Percentiles rank a stretch among this genome's conserved stretches.
Evolutionary conservation across 768 basidiomycete genomes (phyloP).

Genomic region (Leucosporidium creatinivorum): DNA sequence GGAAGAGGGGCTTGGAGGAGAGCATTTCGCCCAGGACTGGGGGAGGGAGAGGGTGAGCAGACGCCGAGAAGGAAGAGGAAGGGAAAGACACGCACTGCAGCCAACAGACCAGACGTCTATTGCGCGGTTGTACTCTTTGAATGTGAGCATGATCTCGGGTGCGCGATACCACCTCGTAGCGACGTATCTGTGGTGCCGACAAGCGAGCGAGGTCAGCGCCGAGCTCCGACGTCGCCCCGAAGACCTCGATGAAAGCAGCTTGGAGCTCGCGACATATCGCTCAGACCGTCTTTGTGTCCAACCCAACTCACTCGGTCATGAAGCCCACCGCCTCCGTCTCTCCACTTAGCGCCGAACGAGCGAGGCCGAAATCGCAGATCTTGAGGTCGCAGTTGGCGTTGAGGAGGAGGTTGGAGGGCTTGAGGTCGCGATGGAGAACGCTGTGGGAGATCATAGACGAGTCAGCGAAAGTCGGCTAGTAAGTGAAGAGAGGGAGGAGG

Average conservation of each 20-base stretch:
- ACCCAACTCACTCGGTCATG: constrained; percentile 60
- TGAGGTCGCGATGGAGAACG: constrained; percentile 54
- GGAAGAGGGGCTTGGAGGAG: constrained; percentile 73
- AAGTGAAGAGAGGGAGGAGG: not conserved
- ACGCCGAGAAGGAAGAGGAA: constrained; percentile 47
- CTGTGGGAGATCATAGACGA: not conserved
- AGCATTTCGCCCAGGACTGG: constrained; percentile 52
- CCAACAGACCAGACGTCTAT: constrained; percentile 42
- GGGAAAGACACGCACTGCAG: constrained; percentile 34
- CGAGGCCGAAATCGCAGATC: constrained; percentile 70
- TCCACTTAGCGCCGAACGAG: constrained; percentile 26
- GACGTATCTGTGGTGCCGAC: constrained; percentile 63
- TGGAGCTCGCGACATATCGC: too few relatives aligned
- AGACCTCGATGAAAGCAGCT: too few relatives aligned
- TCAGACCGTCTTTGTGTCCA: too few relatives aligned
- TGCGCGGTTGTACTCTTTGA: constrained; percentile 93
- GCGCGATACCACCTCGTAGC: constrained; percentile 99
- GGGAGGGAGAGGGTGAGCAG: not conserved
- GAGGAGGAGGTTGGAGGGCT: constrained; percentile 83
- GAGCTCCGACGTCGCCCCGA: too few relatives aligned
- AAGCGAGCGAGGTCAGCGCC: not conserved
- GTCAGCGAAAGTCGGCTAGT: not conserved
- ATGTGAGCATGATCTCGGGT: constrained; percentile 98
- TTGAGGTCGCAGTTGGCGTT: constrained; percentile 57
- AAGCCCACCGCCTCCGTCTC: constrained; percentile 55